Evolutionary conservation across 768 basidiomycete species (phyloP), one percentile per base, ranked within the genome.

Genomic region (Panaeolus papilionaceus): DNA sequence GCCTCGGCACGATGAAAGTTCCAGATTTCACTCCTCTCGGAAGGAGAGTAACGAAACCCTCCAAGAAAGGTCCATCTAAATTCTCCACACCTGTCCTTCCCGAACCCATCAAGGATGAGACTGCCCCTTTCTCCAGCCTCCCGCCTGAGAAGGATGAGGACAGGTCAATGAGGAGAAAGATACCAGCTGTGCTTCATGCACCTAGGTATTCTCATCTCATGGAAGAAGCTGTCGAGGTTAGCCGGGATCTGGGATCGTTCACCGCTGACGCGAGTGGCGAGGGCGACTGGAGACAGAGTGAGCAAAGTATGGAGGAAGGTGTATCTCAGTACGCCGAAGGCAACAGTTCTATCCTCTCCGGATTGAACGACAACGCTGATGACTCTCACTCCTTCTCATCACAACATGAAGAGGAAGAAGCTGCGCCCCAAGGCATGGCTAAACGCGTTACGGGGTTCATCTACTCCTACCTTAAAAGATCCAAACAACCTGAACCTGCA

Each of bases 391-490:
- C 54, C 4, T 58, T 58, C 54, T 58, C 54, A 12, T 33, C 26
- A 18, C 54, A 58, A 16, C 3, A 58, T 12, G 54, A 58, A 58
- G 47, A 42, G 44, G 9, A 62, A 38, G 62, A 64, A 42, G 28
- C 26, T 18, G 28, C 40, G 37, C 26, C 38, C 45, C 26, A 26
- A 23, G 18, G 45, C 1, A 47, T 42, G n/a, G 81, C 85, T n/a
- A 83, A 78, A 38, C 85, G 85, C 44, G 79, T 89, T 69, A 88
- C 83, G 68, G 85, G 87, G 11, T 82, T 88, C 72, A 71, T 90
- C 51, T 87, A 84, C 73, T 90, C 89, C 8, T 91, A 89, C 74
- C 82, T 89, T 28, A 88, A 88, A 20, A 80, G 79, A 0, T 81
- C 85, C 51, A 84, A 82, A 71, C 75, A 79, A 9, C 71, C 77